phyloP scores from a whole-genome alignment of 257 asterid species.

The Gentiana straminea region DNA sequence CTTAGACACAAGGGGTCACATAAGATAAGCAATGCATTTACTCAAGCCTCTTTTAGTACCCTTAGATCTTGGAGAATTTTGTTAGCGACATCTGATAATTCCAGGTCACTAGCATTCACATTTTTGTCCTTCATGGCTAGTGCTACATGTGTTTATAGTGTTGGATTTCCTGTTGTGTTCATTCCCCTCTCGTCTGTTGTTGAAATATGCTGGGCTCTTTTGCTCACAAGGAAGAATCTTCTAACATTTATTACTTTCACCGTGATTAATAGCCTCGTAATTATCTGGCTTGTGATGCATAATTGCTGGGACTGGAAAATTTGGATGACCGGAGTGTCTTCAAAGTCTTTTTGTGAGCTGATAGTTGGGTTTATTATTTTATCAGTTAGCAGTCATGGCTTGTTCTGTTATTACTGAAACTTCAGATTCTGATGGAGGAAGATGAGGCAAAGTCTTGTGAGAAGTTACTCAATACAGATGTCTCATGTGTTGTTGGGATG shows the following conservation, averaged over 20 bases:
- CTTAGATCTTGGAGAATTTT: too few species aligned
- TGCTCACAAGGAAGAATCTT: conserved; percentile 80
- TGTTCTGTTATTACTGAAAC: conserved; percentile 76
- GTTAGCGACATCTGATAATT: conserved; percentile 38
- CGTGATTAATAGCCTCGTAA: conserved; percentile 88
- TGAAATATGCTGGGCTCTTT: conserved; percentile 88
- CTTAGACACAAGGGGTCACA: too few species aligned
- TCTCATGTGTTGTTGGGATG: too few species aligned
- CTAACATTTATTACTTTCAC: conserved; percentile 76
- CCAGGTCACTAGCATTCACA: conserved; percentile 62
- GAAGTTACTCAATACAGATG: too few species aligned
- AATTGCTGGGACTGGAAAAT: conserved; percentile 96
- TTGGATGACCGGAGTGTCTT: conserved; percentile 99
- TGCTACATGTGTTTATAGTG: conserved; percentile 80
- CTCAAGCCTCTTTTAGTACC: too few species aligned
- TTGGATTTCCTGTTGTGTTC: conserved; percentile 85
- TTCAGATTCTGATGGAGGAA: conserved; percentile 50
- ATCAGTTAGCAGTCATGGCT: conserved; percentile 88
- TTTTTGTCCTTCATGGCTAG: conserved; percentile 60
- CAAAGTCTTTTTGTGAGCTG: conserved; percentile 90
- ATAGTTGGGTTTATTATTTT: conserved; percentile 81
- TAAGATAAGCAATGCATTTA: too few species aligned
- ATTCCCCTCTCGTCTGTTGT: conserved; percentile 84
- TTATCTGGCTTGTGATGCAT: conserved; percentile 90
- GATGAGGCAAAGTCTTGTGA: too few species aligned